Base-by-base conservation (phyloP, 306 rosid species). In the Vachellia pachyceras region DNA sequence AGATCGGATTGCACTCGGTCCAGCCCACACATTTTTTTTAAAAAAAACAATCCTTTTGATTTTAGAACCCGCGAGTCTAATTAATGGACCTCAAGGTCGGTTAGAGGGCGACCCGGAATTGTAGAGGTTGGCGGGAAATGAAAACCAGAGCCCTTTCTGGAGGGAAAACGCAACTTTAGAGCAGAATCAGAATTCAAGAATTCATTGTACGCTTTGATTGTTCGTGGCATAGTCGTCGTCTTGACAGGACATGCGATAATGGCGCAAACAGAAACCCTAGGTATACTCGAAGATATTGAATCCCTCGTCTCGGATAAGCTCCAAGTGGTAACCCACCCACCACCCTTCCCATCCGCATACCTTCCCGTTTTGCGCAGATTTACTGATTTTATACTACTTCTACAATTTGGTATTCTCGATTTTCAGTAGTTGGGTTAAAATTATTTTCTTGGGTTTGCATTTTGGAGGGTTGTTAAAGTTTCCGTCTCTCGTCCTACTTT, bases 281-380 rank as follows among this genome's bases (percentile, higher is more conserved):
- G 44, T 17, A 47, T 72, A 15, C 60, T 72, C 2, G 76, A 72
- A 47, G 76, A 72, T 10, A 49, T 72, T 17, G 76, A 72, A 47
- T 72, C 44, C 41, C 61, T 72, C 8, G 17, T 72, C 15, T 72
- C 76, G 20, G 76, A 72, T 47, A 47, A 72, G 25, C 76, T 72
- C 36, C 76, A 72, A 72, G 61, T 72, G 76, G 76, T 72, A 72
- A 71, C 10, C 7, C 40, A 44, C 40, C 6, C 75, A 5, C 5
- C 13, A 1, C 10, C 10, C 66, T 58, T 35, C 33, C 15, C 1
- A 37, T 11, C 50, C 33, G 22, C 20, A 22, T 33, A n/a, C 20
- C 22, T 23, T 22, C 39, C 55, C 20, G n/a, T 44, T 22, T 69
- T 44, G 20, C 11, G 55, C 52, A 0, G 40, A 44, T 69, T 13